phyloP scores from a whole-genome alignment of 2,329 filamentous ascomycete species.

The Ceratocystis cacaofunesta region DNA sequence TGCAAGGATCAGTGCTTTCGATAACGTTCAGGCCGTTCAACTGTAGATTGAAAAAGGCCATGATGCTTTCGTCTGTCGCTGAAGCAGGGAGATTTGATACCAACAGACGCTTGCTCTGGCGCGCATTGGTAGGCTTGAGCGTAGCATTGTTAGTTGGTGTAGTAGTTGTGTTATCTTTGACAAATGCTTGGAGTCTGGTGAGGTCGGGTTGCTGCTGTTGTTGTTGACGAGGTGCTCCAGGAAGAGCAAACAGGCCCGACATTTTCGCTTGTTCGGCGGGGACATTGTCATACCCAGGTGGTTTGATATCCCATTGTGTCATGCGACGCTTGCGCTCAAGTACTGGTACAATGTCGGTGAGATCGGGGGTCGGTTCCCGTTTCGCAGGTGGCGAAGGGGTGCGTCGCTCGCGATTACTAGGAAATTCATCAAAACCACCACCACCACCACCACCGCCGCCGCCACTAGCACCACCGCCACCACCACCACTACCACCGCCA shows the following conservation, averaged over 20 bases:
- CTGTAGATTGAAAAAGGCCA: constrained; percentile 88
- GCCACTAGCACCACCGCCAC: constrained; percentile 26
- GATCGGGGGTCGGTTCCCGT: constrained; percentile 86
- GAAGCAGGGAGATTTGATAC: constrained; percentile 64
- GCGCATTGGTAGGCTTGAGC: constrained; percentile 81
- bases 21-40: constrained; percentile 93
- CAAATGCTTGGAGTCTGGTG: constrained; percentile 83
- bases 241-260: constrained; percentile 96
- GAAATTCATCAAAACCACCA: constrained; percentile 28
- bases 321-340: constrained; percentile 77
- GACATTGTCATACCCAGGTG: constrained; percentile 93
- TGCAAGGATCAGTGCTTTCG: constrained; percentile 68
- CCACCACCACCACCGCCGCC: constrained; percentile 25
- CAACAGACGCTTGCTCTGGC: constrained; percentile 85
- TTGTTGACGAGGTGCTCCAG: constrained; percentile 85
- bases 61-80: constrained; percentile 59
- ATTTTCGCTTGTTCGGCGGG: constrained; percentile 97
- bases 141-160: constrained; percentile 55
- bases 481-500: constrained; percentile 28
- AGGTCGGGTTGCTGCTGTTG: constrained; percentile 77
- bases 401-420: constrained; percentile 35
- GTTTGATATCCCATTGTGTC: constrained; percentile 99
- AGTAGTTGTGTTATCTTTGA: constrained; percentile 48
- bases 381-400: constrained; percentile 75
- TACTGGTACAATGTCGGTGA: constrained; percentile 72